A percentile compares a stretch with the other conserved stretches of the same genome.
Conservation (phyloP, 257 asterid species). For the Primulina eburnea region DNA sequence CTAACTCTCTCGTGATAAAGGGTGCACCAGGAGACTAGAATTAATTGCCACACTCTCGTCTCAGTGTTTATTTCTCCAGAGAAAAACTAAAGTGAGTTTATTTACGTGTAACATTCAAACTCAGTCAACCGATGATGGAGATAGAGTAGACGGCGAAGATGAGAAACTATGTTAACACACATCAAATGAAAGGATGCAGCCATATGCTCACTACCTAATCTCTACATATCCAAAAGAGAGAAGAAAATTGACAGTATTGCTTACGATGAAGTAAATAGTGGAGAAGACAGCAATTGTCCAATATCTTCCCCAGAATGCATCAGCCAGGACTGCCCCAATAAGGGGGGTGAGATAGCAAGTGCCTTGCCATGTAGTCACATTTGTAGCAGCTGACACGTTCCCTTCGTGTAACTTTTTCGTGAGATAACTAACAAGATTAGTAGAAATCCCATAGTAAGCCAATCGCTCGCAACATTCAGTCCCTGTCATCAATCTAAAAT, state of each 20-base stretch:
- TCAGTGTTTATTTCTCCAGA: constrained; percentile 9
- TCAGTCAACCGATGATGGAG: not conserved
- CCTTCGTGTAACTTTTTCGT: constrained; percentile 79
- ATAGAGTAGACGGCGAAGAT: constrained; percentile 10
- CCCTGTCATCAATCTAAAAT: constrained; percentile 50
- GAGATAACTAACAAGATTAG: constrained; percentile 91
- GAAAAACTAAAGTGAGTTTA: constrained; percentile 7
- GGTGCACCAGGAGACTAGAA: constrained; percentile 10
- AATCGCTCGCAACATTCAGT: constrained; percentile 95
- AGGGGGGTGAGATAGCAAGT: constrained; percentile 94
- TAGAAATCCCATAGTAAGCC: constrained; percentile 93
- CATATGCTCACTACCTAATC: constrained; percentile 11
- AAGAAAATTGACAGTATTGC: constrained; percentile 12
- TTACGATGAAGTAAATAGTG: constrained; percentile 78
- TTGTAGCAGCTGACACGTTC: constrained; percentile 93
- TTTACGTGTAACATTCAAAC: not conserved
- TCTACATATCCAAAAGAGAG: constrained; percentile 9
- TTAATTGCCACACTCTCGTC: not conserved
- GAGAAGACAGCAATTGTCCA: constrained; percentile 99
- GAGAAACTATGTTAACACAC: constrained; percentile 12
- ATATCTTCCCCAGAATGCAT: constrained; percentile 98
- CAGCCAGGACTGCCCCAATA: constrained; percentile 91
- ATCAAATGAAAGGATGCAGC: constrained; percentile 10
- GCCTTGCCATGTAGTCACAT: constrained; percentile 96
- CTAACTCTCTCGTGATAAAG: constrained; percentile 4